Conservation (phyloP, 192 early-diverging fungal species). For the Coemansia sp. region DNA sequence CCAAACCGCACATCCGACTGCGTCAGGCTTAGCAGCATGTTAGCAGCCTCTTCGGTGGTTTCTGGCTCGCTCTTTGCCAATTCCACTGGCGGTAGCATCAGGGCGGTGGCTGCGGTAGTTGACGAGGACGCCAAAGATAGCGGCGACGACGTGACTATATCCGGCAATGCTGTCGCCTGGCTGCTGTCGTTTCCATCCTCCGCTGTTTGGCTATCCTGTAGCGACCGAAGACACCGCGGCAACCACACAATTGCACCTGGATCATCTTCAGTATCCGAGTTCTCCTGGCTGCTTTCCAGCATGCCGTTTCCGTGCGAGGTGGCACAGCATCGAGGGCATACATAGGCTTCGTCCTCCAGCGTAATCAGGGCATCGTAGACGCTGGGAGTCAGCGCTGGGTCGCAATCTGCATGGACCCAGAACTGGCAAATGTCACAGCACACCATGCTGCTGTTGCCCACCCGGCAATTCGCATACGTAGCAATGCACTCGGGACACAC, state of each 20-base stretch:
- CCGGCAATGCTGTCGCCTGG: background rate
- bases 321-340: conserved; percentile 55
- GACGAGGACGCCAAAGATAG: background rate
- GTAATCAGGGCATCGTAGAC: conserved; percentile 61
- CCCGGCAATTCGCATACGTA: conserved; percentile 51
- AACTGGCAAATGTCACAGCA: conserved; percentile 60
- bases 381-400: conserved; percentile 41
- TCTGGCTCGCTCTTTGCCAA: background rate
- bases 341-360: conserved; percentile 57
- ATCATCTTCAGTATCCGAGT: conserved; percentile 5
- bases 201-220: background rate
- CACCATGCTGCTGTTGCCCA: conserved; percentile 59
- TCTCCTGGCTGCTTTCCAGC: conserved; percentile 4
- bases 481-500: conserved; percentile 59
- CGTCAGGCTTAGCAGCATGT: conserved; percentile 45
- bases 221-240: conserved; percentile 10
- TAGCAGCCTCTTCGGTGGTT: conserved; percentile 27
- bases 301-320: background rate
- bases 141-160: background rate
- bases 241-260: background rate
- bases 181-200: background rate
- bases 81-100: background rate
- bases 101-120: background rate
- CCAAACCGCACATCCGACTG: conserved; percentile 46
- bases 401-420: conserved; percentile 63